Percentiles rank a stretch among this genome's conserved stretches.
These are phyloP conservation scores for Mercurialis annua DNA, from an alignment of 345 rosid genomes.

Conservation along the genomic window DNA sequence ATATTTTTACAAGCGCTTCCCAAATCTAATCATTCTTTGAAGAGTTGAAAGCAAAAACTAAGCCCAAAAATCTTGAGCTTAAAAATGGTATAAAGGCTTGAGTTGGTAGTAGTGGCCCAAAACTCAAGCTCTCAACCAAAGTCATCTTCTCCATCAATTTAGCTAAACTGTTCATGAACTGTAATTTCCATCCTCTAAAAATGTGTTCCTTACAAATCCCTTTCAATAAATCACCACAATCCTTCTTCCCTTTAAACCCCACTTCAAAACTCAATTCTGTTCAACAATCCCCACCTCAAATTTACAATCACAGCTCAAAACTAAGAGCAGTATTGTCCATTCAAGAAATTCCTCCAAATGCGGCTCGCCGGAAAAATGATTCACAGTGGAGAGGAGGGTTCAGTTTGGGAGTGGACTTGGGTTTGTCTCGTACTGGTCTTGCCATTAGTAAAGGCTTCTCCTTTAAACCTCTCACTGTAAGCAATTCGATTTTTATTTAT, in stretches of 20 bases:
- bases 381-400: constrained; percentile 76
- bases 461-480: constrained; percentile 70
- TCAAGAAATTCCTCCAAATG: constrained; percentile 70
- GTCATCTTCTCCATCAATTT: too few relatives aligned
- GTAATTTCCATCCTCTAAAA: background rate
- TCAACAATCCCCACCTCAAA: background rate
- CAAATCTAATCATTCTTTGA: too few relatives aligned
- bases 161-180: background rate
- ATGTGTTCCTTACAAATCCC: background rate
- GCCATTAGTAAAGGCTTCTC: constrained; percentile 82
- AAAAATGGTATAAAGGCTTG: too few relatives aligned
- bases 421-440: constrained; percentile 69
- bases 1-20: too few relatives aligned
- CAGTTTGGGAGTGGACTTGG: constrained; percentile 86
- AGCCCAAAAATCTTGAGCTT: too few relatives aligned
- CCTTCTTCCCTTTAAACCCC: background rate
- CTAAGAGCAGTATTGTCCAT: constrained; percentile 31
- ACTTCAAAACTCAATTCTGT: background rate
- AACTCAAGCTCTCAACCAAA: too few relatives aligned
- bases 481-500: background rate
- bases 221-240: background rate
- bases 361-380: constrained; percentile 55
- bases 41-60: too few relatives aligned
- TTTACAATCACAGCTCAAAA: constrained; percentile 6
- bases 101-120: too few relatives aligned